Base-by-base conservation (phyloP, 805 yeast species). In the Wickerhamomyces bovis region DNA sequence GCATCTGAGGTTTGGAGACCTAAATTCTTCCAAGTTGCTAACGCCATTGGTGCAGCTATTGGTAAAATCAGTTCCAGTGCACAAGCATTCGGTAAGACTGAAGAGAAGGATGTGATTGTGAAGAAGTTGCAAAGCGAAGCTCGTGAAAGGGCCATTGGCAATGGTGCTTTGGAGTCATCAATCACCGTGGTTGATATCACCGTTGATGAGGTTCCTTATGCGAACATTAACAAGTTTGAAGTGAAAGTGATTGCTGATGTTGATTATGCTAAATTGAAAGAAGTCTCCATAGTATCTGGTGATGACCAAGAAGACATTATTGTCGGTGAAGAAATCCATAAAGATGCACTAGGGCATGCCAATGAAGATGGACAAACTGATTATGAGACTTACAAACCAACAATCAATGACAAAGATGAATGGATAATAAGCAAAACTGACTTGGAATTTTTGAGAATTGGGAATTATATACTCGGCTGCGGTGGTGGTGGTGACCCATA, bases 401-500 rank as follows among this genome's bases (percentile, higher is more conserved):
- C 55, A 67, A 31, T 59, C 51, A 43, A 36, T 47, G 9, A 49
- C 67, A 63, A 58, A 48, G 39, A 73, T 77, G 43, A 75, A 65
- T 56, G 58, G 58, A 35, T 43, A n/a, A 35, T 56, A 3, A 41
- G 49, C 21, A 50, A 47, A 48, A 58, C 57, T 3, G 78, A 74
- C 56, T 50, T 62, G 42, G 77, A 72, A 33, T 65, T 65, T 47
- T 49, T 74, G 12, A 55, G 68, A 30, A 65, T 71, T 43, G 80
- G 78, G n/a, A 77, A 41, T 62, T 6, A 44, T 72, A 65, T 40
- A 31, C 63, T 75, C 5, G 79, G 78, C 8, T 70, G 75, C 56
- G 79, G 78, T 3, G 79, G 79, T 13, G 79, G 79, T 26, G 78
- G 79, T 36, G 66, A 66, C 43, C 78, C 79, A 20, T 71, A 73